phyloP scores from a whole-genome alignment of 306 rosid species.

The Begonia loranthoides region DNA sequence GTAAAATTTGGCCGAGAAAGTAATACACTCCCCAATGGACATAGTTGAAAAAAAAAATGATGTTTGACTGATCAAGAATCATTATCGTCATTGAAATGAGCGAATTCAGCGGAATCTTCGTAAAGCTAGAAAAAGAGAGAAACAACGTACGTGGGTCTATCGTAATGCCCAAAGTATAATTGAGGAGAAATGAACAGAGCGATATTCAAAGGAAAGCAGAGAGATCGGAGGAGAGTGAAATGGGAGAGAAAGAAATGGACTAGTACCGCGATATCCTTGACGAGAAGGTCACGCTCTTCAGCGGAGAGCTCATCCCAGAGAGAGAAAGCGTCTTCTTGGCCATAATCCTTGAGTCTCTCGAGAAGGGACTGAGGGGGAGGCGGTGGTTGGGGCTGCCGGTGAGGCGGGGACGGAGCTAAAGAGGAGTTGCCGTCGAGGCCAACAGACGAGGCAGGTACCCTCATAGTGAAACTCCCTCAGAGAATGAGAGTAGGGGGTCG shows the following conservation, averaged over 20 bases:
- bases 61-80: too few species aligned
- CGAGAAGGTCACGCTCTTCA: conserved; percentile 69
- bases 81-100: too few species aligned
- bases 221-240: conserved; percentile 7
- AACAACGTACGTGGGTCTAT: too few species aligned
- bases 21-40: too few species aligned
- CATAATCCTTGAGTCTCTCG: conserved; percentile 91
- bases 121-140: too few species aligned
- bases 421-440: conserved; percentile 30
- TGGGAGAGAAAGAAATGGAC: conserved; percentile 5
- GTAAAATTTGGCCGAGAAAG: too few species aligned
- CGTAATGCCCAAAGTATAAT: too few species aligned
- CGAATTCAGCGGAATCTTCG: too few species aligned
- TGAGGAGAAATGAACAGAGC: too few species aligned
- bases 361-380: conserved; percentile 63
- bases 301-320: conserved; percentile 89
- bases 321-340: conserved; percentile 85
- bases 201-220: too few species aligned
- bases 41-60: too few species aligned
- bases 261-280: conserved; percentile 62
- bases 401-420: conserved; percentile 16
- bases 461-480: conserved; percentile 13
- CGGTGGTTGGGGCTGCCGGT: conserved; percentile 19
- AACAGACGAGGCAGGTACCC: conserved; percentile 29
- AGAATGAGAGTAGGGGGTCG: neutral